Evolutionary conservation across 192 early-diverging fungal genomes (phyloP).

Genomic region (Funneliformis mosseae): DNA sequence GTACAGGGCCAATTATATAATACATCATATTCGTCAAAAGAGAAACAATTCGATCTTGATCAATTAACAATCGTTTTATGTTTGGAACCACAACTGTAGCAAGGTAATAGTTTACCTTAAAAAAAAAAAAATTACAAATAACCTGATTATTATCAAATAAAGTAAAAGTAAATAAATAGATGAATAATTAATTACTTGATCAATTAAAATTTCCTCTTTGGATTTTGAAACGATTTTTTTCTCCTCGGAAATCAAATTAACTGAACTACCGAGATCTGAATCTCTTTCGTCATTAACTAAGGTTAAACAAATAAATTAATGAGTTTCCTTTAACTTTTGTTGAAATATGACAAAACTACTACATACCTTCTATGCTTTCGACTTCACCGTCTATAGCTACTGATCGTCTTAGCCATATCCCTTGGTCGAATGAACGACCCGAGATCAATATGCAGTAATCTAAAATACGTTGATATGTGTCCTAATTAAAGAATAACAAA

Average conservation of each 20-base stretch:
- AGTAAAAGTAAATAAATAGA: slow-evolving; percentile 11
- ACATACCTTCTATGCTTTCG: slow-evolving; percentile 33
- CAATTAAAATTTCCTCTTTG: slow-evolving; percentile 67
- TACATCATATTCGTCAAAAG: slow-evolving; percentile 77
- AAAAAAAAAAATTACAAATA: background rate
- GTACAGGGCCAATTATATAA: slow-evolving; percentile 71
- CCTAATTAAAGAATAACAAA: slow-evolving; percentile 23
- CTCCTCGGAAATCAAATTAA: slow-evolving; percentile 8
- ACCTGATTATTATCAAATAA: background rate
- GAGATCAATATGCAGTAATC: slow-evolving; percentile 78
- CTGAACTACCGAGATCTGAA: background rate
- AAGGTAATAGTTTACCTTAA: slow-evolving; percentile 49
- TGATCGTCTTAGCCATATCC: slow-evolving; percentile 59
- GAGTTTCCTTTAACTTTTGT: background rate
- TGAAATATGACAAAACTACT: slow-evolving; percentile 30
- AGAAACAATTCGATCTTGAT: slow-evolving; percentile 71
- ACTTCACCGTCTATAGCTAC: slow-evolving; percentile 47
- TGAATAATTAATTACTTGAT: slow-evolving; percentile 50
- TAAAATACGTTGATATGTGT: slow-evolving; percentile 58
- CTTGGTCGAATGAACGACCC: slow-evolving; percentile 76
- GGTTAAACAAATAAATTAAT: background rate
- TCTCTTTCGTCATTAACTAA: slow-evolving; percentile 17
- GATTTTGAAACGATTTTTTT: slow-evolving; percentile 54
- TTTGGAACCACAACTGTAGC: slow-evolving; percentile 64
- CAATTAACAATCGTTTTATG: slow-evolving; percentile 66